phyloP scores from a whole-genome alignment of 352 stramenopile genomes.

The Phytophthora idaei region DNA sequence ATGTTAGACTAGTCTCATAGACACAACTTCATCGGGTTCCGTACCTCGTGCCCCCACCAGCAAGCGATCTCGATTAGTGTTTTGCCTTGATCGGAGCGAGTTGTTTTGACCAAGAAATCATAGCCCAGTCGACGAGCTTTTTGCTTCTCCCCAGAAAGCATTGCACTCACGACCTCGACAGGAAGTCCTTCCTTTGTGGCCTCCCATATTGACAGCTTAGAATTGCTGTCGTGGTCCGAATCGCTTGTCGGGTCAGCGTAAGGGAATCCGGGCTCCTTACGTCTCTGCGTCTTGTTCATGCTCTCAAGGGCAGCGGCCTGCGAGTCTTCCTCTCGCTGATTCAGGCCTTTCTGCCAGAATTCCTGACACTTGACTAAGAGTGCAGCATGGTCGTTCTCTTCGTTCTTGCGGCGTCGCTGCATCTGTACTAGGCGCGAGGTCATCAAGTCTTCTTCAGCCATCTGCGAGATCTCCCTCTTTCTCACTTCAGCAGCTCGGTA shows the following conservation, averaged over 20 bases:
- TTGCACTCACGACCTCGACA: slow-evolving; percentile 53
- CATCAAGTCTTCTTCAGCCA: slow-evolving; percentile 48
- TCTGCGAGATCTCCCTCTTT: slow-evolving; percentile 40
- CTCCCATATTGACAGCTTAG: slow-evolving; percentile 75
- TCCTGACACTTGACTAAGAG: slow-evolving; percentile 44
- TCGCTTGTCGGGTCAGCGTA: slow-evolving; percentile 30
- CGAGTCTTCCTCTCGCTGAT: slow-evolving; percentile 40
- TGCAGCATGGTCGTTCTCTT: slow-evolving; percentile 29
- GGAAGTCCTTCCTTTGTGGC: slow-evolving; percentile 55
- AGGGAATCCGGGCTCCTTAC: slow-evolving; percentile 21
- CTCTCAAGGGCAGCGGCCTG: not conserved
- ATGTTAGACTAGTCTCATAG: not conserved
- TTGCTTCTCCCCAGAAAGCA: slow-evolving; percentile 67
- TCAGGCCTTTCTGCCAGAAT: slow-evolving; percentile 51
- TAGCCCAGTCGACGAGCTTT: slow-evolving; percentile 66
- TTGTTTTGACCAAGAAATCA: slow-evolving; percentile 55
- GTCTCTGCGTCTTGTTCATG: slow-evolving; percentile 18
- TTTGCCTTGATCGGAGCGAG: slow-evolving; percentile 58
- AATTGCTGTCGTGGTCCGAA: slow-evolving; percentile 27
- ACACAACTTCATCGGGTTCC: not conserved
- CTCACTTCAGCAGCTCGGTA: slow-evolving; percentile 38
- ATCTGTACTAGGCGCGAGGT: slow-evolving; percentile 29
- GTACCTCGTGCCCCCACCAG: slow-evolving; percentile 68
- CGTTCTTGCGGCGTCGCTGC: slow-evolving; percentile 14
- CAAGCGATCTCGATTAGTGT: slow-evolving; percentile 74